phyloP scores from a whole-genome alignment of 73 alveolate species.

The Tetrahymena thermophila region DNA sequence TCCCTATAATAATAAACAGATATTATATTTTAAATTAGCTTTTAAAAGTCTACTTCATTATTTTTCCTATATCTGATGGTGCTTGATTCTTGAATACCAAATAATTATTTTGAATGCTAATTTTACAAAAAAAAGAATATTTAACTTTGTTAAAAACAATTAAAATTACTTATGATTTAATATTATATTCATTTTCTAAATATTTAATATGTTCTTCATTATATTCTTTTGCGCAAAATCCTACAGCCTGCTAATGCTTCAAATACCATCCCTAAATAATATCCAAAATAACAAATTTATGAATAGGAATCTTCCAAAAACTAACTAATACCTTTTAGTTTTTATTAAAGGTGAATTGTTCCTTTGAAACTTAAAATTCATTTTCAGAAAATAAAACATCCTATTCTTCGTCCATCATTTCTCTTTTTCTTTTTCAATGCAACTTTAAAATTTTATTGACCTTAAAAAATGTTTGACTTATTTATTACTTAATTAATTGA shows the following conservation, averaged over 20 bases:
- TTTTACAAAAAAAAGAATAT: not conserved
- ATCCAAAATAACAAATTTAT: not conserved
- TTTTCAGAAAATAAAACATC: not conserved
- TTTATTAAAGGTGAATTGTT: not conserved
- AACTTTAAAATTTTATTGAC: not conserved
- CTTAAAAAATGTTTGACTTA: not conserved
- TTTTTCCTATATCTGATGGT: not conserved
- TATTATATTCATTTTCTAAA: not conserved
- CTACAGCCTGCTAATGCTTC: not conserved
- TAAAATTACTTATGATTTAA: not conserved
- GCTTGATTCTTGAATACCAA: not conserved
- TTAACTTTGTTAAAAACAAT: not conserved
- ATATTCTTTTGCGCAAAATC: not conserved
- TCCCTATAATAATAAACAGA: not conserved
- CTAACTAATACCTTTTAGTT: not conserved
- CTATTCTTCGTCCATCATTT: not conserved
- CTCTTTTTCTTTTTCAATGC: not conserved
- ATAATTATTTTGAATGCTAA: not conserved
- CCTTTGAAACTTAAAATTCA: not conserved
- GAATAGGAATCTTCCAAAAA: not conserved
- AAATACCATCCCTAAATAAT: not conserved
- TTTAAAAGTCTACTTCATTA: not conserved
- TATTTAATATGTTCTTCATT: not conserved
- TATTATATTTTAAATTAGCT: not conserved
- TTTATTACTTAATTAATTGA: not conserved